Base-by-base conservation (phyloP, 2,329 filamentous ascomycete genomes). In the Geosmithia morbida region DNA sequence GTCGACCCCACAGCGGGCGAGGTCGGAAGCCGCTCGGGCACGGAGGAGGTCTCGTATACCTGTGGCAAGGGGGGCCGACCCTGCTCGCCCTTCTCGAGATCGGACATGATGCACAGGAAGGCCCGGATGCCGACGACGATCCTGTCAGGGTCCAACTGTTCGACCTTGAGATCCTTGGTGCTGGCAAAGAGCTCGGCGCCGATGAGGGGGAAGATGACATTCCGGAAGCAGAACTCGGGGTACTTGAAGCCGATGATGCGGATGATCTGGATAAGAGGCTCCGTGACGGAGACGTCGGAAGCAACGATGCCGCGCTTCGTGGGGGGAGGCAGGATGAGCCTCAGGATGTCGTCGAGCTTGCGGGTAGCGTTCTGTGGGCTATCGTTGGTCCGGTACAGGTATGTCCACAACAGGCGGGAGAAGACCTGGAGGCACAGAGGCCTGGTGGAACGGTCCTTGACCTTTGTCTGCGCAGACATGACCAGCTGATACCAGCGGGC, bases 91-190 rank as follows among this genome's bases (percentile, higher is more conserved):
- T 84, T 90, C 62, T 98, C 92, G 22, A 97, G 70, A 61, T 98
- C 92, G 1, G 85, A 77, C 79, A 98, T 90, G 54, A 97, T 87
- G 30, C 85, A 86, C 26, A 98, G 72, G 60, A 97, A 98, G 2
- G 92, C 86, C 52, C 88, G 79, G 52, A 98, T 98, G 2, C 89
- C 92, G 55, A 98, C 85, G n/a, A 97, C 90, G 67, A 96, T 94
- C 56, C 87, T 84, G 59, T 98, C 94, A 0, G 94, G 92, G 51
- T 98, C 92, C 51, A 98, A 74, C 58, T 94, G 87, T 58, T 97
- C 92, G 26, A 96, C 85, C 58, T 80, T 88, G 41, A 92, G 67
- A 43, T 95, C 86, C 56, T 82, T 74, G 52, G 86, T 70, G 17
- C 81, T 78, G 26, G 77, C 72, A 59, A 96, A 92, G n/a, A 88